Evolutionary conservation across 495 filamentous ascomycete species (phyloP).

Genomic region (Aspergillus carlsbadensis): DNA sequence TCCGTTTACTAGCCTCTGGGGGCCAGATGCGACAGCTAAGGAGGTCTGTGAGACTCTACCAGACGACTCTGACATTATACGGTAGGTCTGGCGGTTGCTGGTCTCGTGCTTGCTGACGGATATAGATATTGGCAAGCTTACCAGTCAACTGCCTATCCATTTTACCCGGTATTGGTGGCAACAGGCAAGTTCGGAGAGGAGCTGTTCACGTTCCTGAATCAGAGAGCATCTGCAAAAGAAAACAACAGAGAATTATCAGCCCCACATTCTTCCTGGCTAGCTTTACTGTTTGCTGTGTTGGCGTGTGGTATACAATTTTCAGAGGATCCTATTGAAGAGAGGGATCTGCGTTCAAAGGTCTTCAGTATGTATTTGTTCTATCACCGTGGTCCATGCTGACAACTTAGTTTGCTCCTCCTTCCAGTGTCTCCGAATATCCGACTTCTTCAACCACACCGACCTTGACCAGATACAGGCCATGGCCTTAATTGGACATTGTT

Average conservation of each 20-base stretch:
- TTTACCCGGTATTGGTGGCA: constrained; percentile 24
- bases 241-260: neutral
- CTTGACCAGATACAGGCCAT: constrained; percentile 49
- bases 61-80: constrained; percentile 26
- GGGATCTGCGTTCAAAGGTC: constrained; percentile 51
- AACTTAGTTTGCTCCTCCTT: constrained; percentile 50
- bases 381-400: neutral
- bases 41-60: constrained; percentile 27
- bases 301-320: constrained; percentile 73
- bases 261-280: constrained; percentile 20
- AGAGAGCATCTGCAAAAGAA: constrained; percentile 2
- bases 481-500: constrained; percentile 48
- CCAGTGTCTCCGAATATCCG: constrained; percentile 52
- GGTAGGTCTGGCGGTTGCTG: constrained; percentile 15
- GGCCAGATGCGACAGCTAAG: constrained; percentile 13
- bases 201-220: constrained; percentile 24
- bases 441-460: constrained; percentile 48
- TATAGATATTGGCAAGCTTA: constrained; percentile 28
- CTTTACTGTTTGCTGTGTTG: constrained; percentile 64
- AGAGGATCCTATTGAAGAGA: constrained; percentile 54
- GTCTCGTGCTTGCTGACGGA: neutral
- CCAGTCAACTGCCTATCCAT: constrained; percentile 20
- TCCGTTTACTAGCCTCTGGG: constrained; percentile 29
- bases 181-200: constrained; percentile 18
- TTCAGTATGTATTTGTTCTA: constrained; percentile 32